phyloP scores from a whole-genome alignment of 192 early-diverging fungal species.

The Ambispora gerdemannii region DNA sequence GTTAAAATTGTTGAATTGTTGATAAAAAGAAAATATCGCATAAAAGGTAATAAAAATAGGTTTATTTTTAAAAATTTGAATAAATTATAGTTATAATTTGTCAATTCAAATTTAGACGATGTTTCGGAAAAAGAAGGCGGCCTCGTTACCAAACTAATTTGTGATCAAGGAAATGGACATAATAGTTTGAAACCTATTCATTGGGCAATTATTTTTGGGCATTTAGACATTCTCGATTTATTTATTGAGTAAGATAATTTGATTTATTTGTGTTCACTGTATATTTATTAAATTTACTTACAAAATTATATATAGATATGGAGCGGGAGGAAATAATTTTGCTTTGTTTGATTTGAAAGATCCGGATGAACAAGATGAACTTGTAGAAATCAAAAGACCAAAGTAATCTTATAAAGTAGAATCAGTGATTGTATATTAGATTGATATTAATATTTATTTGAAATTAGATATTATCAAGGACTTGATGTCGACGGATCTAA shows the following conservation, averaged over 20 bases:
- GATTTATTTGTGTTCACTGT: no score
- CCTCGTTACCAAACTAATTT: neutral
- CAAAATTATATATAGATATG: conserved; percentile 14
- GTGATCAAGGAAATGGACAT: neutral
- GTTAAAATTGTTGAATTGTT: neutral
- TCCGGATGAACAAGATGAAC: neutral
- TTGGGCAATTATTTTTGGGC: neutral
- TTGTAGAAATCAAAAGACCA: neutral
- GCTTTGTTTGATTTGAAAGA: conserved; percentile 5
- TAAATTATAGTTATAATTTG: no score
- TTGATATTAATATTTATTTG: no score
- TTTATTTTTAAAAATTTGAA: no score
- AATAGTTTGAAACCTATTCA: neutral
- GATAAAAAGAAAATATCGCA: neutral
- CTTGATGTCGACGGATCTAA: conserved; percentile 4
- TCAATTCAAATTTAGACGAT: no score
- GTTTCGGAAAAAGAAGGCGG: neutral
- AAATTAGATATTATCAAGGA: conserved; percentile 8
- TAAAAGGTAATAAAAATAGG: no score
- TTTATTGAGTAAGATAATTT: conserved; percentile 18
- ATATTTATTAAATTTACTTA: no score
- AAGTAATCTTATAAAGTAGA: no score
- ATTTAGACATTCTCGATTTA: conserved; percentile 1
- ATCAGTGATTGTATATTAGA: no score
- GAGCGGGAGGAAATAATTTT: conserved; percentile 15